Evolutionary conservation across 1,284 basidiomycete species (phyloP).

Genomic region (Trametes polyzona): DNA sequence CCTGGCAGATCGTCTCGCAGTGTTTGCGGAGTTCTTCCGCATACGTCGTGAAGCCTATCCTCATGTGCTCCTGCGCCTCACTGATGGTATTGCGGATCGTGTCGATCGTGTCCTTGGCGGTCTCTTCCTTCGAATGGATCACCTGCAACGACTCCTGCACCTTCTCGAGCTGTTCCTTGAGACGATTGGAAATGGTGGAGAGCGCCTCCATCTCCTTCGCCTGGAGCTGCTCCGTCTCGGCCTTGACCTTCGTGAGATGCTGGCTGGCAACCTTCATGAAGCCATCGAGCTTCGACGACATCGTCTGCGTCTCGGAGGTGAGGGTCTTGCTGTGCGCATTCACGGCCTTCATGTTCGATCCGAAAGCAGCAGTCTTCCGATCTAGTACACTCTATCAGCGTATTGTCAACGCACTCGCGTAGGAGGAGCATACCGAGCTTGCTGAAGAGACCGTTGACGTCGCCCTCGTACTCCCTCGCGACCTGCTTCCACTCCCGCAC

Average conservation of each 20-base stretch:
- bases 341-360: slow-evolving; percentile 69
- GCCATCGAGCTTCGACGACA: slow-evolving; percentile 64
- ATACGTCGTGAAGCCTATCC: slow-evolving; percentile 58
- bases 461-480: slow-evolving; percentile 69
- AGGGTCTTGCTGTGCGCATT: slow-evolving; percentile 65
- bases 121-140: slow-evolving; percentile 59
- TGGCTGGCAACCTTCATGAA: slow-evolving; percentile 64
- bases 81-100: slow-evolving; percentile 52
- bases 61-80: slow-evolving; percentile 57
- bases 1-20: slow-evolving; percentile 50
- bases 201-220: slow-evolving; percentile 60
- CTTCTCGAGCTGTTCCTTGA: slow-evolving; percentile 64
- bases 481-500: slow-evolving; percentile 72
- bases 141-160: slow-evolving; percentile 61
- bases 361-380: slow-evolving; percentile 72
- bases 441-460: slow-evolving; percentile 77
- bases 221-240: slow-evolving; percentile 61
- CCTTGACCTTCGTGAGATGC: slow-evolving; percentile 54
- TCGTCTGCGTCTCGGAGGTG: slow-evolving; percentile 49
- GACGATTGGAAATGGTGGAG: slow-evolving; percentile 52
- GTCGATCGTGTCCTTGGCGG: slow-evolving; percentile 56
- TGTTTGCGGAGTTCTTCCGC: slow-evolving; percentile 51
- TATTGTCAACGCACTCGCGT: background rate
- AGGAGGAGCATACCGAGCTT: slow-evolving; percentile 72
- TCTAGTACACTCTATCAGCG: slow-evolving; percentile 48